Evolutionary conservation across 345 rosid species (phyloP), one percentile per base, ranked within the genome.

Genomic region (Stellera chamaejasme): DNA sequence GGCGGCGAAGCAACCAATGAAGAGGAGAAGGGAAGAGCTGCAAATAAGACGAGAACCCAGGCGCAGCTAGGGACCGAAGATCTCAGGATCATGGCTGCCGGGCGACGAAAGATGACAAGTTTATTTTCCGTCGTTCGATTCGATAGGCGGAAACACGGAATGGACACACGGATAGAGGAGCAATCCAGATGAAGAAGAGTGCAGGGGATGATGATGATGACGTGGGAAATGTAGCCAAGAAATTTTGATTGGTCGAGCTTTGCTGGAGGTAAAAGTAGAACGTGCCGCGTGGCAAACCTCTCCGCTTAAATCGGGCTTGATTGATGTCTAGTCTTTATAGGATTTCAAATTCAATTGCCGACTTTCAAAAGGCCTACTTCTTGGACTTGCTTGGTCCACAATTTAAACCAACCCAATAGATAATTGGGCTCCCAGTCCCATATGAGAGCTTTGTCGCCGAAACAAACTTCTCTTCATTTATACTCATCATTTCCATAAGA

Each of bases 1-100:
- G 69, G 65, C 27, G 79, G 77, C 36, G 82, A 14, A 19, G 85
- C 72, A 53, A 71, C 51, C 62, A 77, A 63, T 45, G 84, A 80
- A 11, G 1, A 11, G 26, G 78, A 70, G 11, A 56, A 59, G 45
- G 81, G 69, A 43, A 72, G 45, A 57, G 15, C 42, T 50, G 82
- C 45, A 54, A 72, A 60, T 7, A 79, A 25, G n/a, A 79, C 43
- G 52, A 82, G 50, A 63, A 81, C 13, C 61, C 69, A 67, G 23
- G 74, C 26, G 13, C 68, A 28, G 13, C 15, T 45, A 56, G 14
- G 60, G 46, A 58, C 46, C 19, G 69, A 36, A 50, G 65, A 28
- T 53, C 59, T 50, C 11, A n/a, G 41, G 49, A 27, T 43, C 79
- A 69, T 76, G 53, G n/a, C 56, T 5, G 48, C 10, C 47, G 19